phyloP scores from a whole-genome alignment of 768 basidiomycete species.

The Calocybe indica region DNA sequence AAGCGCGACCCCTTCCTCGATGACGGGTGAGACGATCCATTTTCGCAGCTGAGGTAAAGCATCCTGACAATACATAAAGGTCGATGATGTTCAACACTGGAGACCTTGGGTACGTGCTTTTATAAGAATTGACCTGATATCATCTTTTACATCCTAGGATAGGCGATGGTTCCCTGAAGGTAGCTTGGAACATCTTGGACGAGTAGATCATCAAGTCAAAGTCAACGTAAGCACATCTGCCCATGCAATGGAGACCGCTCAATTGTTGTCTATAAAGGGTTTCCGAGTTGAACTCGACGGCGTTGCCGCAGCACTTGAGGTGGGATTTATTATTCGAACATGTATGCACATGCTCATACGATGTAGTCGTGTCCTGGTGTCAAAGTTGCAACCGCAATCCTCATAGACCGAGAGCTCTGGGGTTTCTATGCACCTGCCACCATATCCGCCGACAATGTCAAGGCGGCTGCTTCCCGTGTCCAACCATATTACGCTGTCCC shows the following conservation, averaged over 20 bases:
- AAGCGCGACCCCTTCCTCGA: constrained; percentile 39
- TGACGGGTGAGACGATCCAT: constrained; percentile 32
- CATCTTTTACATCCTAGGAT: neutral
- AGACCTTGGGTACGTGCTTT: constrained; percentile 34
- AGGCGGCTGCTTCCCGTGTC: constrained; percentile 20
- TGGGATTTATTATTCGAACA: constrained; percentile 8
- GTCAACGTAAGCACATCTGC: constrained; percentile 33
- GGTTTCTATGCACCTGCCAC: constrained; percentile 43
- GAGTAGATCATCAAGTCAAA: constrained; percentile 59
- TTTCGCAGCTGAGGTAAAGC: neutral
- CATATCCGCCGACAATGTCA: neutral
- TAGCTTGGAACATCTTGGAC: constrained; percentile 48
- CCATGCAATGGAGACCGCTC: neutral
- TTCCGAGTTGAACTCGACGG: constrained; percentile 65
- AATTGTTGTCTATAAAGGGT: constrained; percentile 24
- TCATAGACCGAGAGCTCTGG: constrained; percentile 49
- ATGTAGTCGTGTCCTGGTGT: constrained; percentile 35
- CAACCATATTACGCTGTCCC: constrained; percentile 59
- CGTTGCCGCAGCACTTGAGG: constrained; percentile 55
- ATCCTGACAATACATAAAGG: constrained; percentile 3
- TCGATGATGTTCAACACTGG: constrained; percentile 58
- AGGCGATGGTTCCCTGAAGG: constrained; percentile 47
- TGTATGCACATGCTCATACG: neutral
- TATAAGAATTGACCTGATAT: constrained; percentile 9
- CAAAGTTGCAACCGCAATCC: constrained; percentile 40